These are phyloP conservation scores for Xylaria flabelliformis DNA, from an alignment of 495 filamentous ascomycete species.

Conservation along the genomic window DNA sequence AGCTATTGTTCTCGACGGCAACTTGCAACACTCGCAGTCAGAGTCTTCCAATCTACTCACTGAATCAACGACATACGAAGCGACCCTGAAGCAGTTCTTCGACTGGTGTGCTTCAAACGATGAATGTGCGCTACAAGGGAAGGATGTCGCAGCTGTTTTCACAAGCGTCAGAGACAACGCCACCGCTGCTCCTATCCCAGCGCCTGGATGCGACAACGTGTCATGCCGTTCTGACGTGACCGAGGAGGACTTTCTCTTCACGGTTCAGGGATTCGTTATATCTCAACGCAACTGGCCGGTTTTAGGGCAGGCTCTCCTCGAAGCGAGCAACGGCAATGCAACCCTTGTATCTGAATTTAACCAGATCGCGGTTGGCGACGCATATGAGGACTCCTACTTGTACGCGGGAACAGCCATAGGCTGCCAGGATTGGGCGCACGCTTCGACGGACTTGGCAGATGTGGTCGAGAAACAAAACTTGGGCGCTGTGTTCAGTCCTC, in stretches of 20 bases:
- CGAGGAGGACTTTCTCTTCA: constrained; percentile 33
- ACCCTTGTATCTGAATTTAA: constrained; percentile 36
- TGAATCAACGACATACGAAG: constrained; percentile 41
- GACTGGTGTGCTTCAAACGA: constrained; percentile 41
- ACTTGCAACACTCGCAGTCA: constrained; percentile 44
- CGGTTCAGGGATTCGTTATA: constrained; percentile 30
- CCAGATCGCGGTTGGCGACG: constrained; percentile 32
- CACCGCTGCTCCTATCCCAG: constrained; percentile 41
- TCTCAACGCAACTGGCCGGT: constrained; percentile 31
- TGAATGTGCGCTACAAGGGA: constrained; percentile 38
- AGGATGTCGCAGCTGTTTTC: constrained; percentile 41
- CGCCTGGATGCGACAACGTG: constrained; percentile 38
- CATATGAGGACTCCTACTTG: constrained; percentile 33
- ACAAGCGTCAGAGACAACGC: constrained; percentile 35
- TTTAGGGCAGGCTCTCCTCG: constrained; percentile 33
- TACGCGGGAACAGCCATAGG: constrained; percentile 40
- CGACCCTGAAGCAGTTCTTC: constrained; percentile 46
- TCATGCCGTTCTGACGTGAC: constrained; percentile 34
- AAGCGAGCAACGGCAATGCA: constrained; percentile 41
- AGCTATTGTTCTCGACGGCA: constrained; percentile 41
- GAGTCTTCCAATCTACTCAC: constrained; percentile 39
- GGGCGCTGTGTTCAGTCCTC: constrained; percentile 34
- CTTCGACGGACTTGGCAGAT: constrained; percentile 32
- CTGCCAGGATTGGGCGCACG: constrained; percentile 47
- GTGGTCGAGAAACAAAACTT: constrained; percentile 33